A percentile compares a stretch with the other conserved stretches of the same genome.
These are phyloP conservation scores for Takashimella koratensis DNA, from an alignment of 1,284 basidiomycete genomes.

Conservation along the genomic window DNA sequence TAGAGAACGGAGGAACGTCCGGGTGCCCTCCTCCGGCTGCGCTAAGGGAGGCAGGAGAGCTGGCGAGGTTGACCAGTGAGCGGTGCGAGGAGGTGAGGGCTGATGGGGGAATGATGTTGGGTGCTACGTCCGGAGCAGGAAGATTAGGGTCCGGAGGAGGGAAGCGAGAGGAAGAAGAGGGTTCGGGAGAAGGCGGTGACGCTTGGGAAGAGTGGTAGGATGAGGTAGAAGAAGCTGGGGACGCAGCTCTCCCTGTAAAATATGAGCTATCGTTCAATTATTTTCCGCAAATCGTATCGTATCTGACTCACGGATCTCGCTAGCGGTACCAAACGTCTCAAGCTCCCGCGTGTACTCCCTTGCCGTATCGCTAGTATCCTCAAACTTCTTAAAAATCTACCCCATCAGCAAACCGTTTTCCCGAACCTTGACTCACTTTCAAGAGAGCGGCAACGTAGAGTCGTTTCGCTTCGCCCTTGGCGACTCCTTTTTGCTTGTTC, in stretches of 20 bases:
- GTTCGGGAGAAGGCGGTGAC: conserved; percentile 21
- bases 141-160: conserved; percentile 39
- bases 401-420: neutral
- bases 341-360: conserved; percentile 73
- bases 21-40: neutral
- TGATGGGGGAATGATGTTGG: conserved; percentile 39
- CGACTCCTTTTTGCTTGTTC: conserved; percentile 82
- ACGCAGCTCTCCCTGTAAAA: too few species aligned
- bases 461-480: conserved; percentile 77
- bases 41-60: conserved; percentile 6
- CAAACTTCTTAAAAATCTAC: conserved; percentile 14
- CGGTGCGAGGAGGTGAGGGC: conserved; percentile 36
- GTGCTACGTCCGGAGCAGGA: conserved; percentile 43
- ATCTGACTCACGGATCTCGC: conserved; percentile 56
- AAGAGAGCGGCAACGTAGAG: conserved; percentile 82
- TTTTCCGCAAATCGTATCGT: neutral
- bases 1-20: neutral
- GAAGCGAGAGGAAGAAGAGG: conserved; percentile 9
- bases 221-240: conserved; percentile 41
- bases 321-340: conserved; percentile 71
- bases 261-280: too few species aligned
- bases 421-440: conserved; percentile 56
- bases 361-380: conserved; percentile 73
- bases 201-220: conserved; percentile 43
- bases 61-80: conserved; percentile 32